A percentile compares a stretch with the other conserved stretches of the same genome.
These are phyloP conservation scores for Hirsutella rhossiliensis DNA, from an alignment of 2,329 filamentous ascomycete species.

Conservation along the genomic window DNA sequence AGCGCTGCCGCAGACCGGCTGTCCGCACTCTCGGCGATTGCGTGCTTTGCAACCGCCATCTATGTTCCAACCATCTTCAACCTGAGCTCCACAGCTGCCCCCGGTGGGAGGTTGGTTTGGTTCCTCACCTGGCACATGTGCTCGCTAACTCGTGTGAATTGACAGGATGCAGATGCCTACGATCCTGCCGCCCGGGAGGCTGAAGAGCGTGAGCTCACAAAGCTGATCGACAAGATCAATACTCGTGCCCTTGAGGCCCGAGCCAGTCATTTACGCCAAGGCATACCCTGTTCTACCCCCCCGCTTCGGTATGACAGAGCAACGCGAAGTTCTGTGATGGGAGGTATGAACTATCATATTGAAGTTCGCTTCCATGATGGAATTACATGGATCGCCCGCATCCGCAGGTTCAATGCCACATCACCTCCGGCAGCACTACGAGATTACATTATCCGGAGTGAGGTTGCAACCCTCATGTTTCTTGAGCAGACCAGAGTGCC, in stretches of 20 bases:
- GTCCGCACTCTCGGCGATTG: slow-evolving; percentile 24
- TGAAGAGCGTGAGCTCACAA: slow-evolving; percentile 19
- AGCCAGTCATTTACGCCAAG: slow-evolving; percentile 21
- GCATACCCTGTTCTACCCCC: slow-evolving; percentile 21
- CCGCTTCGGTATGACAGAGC: slow-evolving; percentile 22
- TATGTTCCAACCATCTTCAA: slow-evolving; percentile 21
- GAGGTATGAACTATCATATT: slow-evolving; percentile 31
- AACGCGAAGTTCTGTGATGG: slow-evolving; percentile 25
- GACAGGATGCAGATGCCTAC: slow-evolving; percentile 22
- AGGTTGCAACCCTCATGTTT: slow-evolving; percentile 28
- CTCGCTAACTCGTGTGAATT: slow-evolving; percentile 8
- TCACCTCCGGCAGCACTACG: slow-evolving; percentile 21
- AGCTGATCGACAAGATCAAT: slow-evolving; percentile 22
- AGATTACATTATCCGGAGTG: slow-evolving; percentile 25
- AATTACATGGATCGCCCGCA: slow-evolving; percentile 27
- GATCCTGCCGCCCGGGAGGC: slow-evolving; percentile 19
- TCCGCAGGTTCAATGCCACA: slow-evolving; percentile 26
- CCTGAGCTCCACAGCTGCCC: slow-evolving; percentile 21
- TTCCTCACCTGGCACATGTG: background rate
- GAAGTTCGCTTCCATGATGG: slow-evolving; percentile 29
- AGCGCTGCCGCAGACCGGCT: slow-evolving; percentile 16
- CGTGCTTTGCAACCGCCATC: slow-evolving; percentile 24
- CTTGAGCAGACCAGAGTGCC: slow-evolving; percentile 22
- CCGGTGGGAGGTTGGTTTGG: slow-evolving; percentile 22
- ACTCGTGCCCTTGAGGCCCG: slow-evolving; percentile 20